These are phyloP conservation scores for Neurospora sp. DNA, from an alignment of 495 filamentous ascomycete genomes.

Conservation along the genomic window DNA sequence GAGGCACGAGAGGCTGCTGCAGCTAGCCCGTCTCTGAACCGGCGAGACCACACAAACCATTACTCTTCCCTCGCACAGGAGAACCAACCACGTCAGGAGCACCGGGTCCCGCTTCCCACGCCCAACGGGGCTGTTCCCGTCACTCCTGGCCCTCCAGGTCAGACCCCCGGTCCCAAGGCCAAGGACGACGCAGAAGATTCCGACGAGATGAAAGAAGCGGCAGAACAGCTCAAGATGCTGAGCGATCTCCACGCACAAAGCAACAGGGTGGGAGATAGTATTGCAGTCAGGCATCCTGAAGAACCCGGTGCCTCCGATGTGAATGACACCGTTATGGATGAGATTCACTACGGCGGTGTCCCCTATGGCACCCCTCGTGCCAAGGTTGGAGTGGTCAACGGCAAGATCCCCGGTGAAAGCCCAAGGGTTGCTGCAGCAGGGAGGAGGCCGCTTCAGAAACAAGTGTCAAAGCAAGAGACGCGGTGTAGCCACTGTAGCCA, in stretches of 20 bases:
- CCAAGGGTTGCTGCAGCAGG: slow-evolving; percentile 19
- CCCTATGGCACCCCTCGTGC: slow-evolving; percentile 34
- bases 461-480: slow-evolving; percentile 43
- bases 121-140: slow-evolving; percentile 1
- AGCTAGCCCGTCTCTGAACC: slow-evolving; percentile 16
- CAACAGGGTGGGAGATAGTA: slow-evolving; percentile 25
- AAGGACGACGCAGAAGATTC: slow-evolving; percentile 47
- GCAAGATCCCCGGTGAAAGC: not conserved
- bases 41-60: slow-evolving; percentile 7
- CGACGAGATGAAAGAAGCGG: slow-evolving; percentile 49
- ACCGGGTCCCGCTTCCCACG: not conserved
- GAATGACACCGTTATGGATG: slow-evolving; percentile 30
- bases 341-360: slow-evolving; percentile 21
- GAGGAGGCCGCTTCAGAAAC: slow-evolving; percentile 40
- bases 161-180: slow-evolving; percentile 8
- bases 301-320: slow-evolving; percentile 34
- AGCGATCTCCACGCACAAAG: slow-evolving; percentile 21
- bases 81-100: slow-evolving; percentile 16
- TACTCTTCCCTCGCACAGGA: slow-evolving; percentile 23
- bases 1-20: slow-evolving; percentile 30
- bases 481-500: slow-evolving; percentile 45
- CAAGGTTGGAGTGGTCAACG: slow-evolving; percentile 7
- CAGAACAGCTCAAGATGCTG: slow-evolving; percentile 47
- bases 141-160: slow-evolving; percentile 6
- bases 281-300: slow-evolving; percentile 23